Evolutionary conservation across 2,329 filamentous ascomycete species (phyloP), one percentile per base, ranked within the genome.

Genomic region (Colletotrichum cuscutae): DNA sequence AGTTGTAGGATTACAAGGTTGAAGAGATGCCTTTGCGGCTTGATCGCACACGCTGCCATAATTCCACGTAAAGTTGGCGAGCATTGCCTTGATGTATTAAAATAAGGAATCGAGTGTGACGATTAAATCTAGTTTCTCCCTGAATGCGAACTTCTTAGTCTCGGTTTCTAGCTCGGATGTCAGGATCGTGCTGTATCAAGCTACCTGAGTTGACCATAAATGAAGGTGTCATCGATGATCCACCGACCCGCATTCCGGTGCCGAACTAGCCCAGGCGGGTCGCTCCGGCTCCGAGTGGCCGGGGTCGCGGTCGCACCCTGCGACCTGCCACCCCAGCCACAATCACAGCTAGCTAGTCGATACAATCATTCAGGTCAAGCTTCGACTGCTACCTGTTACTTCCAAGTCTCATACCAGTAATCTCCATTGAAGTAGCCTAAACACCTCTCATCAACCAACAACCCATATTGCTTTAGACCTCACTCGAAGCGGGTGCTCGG

Each of bases 151-250:
- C 8, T 8, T 22, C 7, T 11, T 3, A 8, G 19, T 49, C 42
- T 49, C 8, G 15, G 12, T 42, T 22, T n/a, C 42, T n/a, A 9
- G 42, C 19, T 46, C 8, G 19, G 8, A 49, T n/a, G n/a, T n/a
- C 19, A 49, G 19, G 8, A 28, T 28, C 12, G 13, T 35, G 19
- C 19, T 7, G 22, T 12, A n/a, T 9, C 9, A 26, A 22, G 28
- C 56, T 19, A 58, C 30, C 30, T 32, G 30, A 5, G 30, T n/a
- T 8, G 24, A n/a, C 12, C 46, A 22, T n/a, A 42, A 54, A 71
- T 73, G 46, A 61, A 73, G 61, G 67, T 73, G 66, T 73, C 71
- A 73, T 73, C 42, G 70, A 73, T 73, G 54, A 35, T 58, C 67
- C 67, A 65, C 66, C 22, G 66, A 70, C 67, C 71, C 49, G 37